These are phyloP conservation scores for Neonectria punicea DNA, from an alignment of 2,329 filamentous ascomycete genomes.

Conservation along the genomic window DNA sequence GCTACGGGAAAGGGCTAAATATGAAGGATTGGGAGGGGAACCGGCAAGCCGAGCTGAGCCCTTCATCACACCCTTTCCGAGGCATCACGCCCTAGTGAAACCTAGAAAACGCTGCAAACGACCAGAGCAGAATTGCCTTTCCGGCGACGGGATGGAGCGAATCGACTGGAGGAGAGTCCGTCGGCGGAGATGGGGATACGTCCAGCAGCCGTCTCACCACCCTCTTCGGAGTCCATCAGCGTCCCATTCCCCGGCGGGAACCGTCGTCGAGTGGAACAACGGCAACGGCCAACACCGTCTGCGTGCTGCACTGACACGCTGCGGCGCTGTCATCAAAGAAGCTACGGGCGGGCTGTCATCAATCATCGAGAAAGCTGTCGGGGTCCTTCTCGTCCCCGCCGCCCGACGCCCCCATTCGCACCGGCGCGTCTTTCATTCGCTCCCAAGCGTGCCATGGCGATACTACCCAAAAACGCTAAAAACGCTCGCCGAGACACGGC, in stretches of 20 bases:
- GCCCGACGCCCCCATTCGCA: too few relatives aligned
- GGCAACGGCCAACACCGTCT: too few relatives aligned
- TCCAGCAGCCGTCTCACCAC: not conserved
- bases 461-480: too few relatives aligned
- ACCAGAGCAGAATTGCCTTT: not conserved
- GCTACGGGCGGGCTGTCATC: too few relatives aligned
- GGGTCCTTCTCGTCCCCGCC: too few relatives aligned
- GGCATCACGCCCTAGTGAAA: not conserved
- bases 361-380: too few relatives aligned
- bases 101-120: not conserved
- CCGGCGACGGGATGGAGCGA: not conserved
- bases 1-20: not conserved
- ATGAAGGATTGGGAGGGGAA: not conserved
- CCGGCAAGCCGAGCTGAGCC: not conserved
- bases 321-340: not conserved
- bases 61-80: not conserved
- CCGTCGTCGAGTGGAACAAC: too few relatives aligned
- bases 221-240: not conserved
- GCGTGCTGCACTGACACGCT: too few relatives aligned
- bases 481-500: too few relatives aligned
- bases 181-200: not conserved
- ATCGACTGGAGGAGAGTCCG: not conserved
- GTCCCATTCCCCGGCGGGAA: not conserved
- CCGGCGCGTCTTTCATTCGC: too few relatives aligned
- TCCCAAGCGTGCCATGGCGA: too few relatives aligned